Conservation (phyloP, 1,284 basidiomycete genomes). For the Rhodotorula sp. region DNA sequence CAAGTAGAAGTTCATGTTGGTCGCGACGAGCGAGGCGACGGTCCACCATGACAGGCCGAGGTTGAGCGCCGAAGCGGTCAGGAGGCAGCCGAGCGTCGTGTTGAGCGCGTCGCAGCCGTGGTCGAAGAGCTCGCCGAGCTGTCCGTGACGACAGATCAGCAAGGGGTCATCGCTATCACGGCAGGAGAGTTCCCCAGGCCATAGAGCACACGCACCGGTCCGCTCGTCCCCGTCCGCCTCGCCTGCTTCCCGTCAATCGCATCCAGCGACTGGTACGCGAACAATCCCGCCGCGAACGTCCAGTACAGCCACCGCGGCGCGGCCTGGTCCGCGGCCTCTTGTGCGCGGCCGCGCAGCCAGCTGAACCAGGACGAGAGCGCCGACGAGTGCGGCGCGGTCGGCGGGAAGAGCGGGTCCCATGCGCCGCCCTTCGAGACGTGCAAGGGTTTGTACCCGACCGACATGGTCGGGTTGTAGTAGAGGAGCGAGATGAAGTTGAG, state of each 20-base stretch:
- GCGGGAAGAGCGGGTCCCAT: conserved; percentile 47
- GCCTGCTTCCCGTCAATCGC: conserved; percentile 85
- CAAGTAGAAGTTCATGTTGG: conserved; percentile 90
- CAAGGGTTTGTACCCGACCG: conserved; percentile 44
- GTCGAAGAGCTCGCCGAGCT: conserved; percentile 90
- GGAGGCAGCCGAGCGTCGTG: conserved; percentile 84
- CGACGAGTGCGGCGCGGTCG: conserved; percentile 15
- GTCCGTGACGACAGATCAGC: neutral
- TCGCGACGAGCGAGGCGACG: conserved; percentile 80
- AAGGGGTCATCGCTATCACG: neutral
- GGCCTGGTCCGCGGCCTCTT: conserved; percentile 55
- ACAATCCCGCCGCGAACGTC: conserved; percentile 82
- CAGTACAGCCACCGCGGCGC: conserved; percentile 83
- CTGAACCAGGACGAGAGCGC: conserved; percentile 12
- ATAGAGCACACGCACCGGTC: conserved; percentile 58
- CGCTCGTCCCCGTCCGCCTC: conserved; percentile 89
- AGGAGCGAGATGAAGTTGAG: conserved; percentile 81
- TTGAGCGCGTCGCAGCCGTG: conserved; percentile 87
- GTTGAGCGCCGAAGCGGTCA: conserved; percentile 81
- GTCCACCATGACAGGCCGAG: conserved; percentile 96
- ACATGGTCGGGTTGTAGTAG: conserved; percentile 67
- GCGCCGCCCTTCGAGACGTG: conserved; percentile 43
- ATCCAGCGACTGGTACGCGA: conserved; percentile 88
- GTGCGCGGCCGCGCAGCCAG: conserved; percentile 3
- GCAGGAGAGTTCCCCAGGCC: neutral